phyloP scores from a whole-genome alignment of 192 early-diverging fungal genomes.

The Linnemannia hyalina region DNA sequence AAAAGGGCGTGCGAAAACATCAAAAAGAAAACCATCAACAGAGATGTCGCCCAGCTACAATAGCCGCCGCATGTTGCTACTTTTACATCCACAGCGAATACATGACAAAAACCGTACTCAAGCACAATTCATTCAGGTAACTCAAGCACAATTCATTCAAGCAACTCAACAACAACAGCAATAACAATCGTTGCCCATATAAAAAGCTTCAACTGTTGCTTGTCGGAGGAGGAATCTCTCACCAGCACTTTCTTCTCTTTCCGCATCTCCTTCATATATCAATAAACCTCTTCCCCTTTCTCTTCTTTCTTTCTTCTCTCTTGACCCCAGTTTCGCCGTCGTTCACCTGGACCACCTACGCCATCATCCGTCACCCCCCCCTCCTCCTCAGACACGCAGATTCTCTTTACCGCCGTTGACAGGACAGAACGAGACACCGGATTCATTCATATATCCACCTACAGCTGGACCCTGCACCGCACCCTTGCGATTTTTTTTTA shows the following conservation, averaged over 20 bases:
- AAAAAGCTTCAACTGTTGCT: slow-evolving; percentile 9
- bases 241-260: background rate
- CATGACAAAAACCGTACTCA: background rate
- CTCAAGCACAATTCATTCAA: background rate
- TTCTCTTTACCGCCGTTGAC: background rate
- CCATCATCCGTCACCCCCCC: background rate
- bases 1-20: slow-evolving; percentile 34
- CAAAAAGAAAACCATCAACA: background rate
- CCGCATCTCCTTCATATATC: background rate
- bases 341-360: background rate
- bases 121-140: background rate
- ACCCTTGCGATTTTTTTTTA: slow-evolving; percentile 7
- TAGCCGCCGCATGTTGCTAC: background rate
- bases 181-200: background rate
- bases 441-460: background rate
- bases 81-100: background rate
- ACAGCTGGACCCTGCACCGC: slow-evolving; percentile 13
- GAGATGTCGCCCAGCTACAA: background rate
- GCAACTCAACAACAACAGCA: background rate
- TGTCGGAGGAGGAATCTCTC: slow-evolving; percentile 1
- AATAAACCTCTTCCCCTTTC: background rate
- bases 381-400: background rate
- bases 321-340: background rate
- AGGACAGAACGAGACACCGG: background rate
- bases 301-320: background rate